Base-by-base conservation (phyloP, 306 rosid species). In the Luffa aegyptiaca region DNA sequence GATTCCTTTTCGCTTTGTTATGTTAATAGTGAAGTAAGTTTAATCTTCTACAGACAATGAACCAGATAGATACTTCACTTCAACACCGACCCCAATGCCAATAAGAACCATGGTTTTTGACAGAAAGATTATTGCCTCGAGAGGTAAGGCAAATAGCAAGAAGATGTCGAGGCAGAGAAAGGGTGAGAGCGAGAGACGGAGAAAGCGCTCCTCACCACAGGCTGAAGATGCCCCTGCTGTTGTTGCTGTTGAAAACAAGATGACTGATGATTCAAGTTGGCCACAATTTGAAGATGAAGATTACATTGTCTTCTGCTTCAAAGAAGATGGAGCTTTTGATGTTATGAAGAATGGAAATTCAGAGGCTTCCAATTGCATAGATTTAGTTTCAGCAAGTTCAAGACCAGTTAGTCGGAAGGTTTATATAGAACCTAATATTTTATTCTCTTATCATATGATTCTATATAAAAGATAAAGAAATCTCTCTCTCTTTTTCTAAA, bases 301-400 rank as follows among this genome's bases (percentile, higher is more conserved):
- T 66, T 94, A 82, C 44, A 94, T 92, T 5, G 91, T 86, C 26
- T 89, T 92, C 79, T 84, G 88, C 80, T 89, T 92, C 52, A 77
- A 81, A 81, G 91, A 89, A 20, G 88, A 92, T 79, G 92, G 86
- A 37, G 69, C 84, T 37, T 82, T 93, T 33, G 92, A 89, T 51
- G 86, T 87, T 20, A 81, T 88, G 71, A 87, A 81, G 76, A 84
- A 85, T 57, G 79, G 71, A 46, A 81, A 82, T 53, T 6, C 82
- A 20, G 81, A 80, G n/a, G 57, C 83, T 20, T 71, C 74, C 17
- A 79, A 45, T 42, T 52, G 10, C 78, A 39, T 48, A 11, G 76
- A 84, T 76, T 57, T 76, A 45, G 39, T 66, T 57, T 78, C 89
- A 16, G 48, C 75, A 78, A 83, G 77, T 75, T 66, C 87, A 18